These are phyloP conservation scores for Naganishia sp. DNA, from an alignment of 1,284 basidiomycete genomes.

Conservation along the genomic window DNA sequence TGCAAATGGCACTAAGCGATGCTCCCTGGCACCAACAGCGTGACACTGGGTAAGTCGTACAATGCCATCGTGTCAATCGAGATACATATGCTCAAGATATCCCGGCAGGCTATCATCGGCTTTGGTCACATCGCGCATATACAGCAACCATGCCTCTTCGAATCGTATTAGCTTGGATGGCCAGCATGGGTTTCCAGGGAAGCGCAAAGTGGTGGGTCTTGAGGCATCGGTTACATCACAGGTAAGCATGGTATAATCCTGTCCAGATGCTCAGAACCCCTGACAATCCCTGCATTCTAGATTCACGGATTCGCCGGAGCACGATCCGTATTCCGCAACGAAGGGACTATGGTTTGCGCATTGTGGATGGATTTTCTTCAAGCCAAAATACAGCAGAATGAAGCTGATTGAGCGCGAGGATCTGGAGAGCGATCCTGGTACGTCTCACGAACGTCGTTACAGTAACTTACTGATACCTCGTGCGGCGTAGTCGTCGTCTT, in stretches of 20 bases:
- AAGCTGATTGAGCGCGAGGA: constrained; percentile 67
- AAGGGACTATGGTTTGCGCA: constrained; percentile 72
- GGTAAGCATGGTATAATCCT: constrained; percentile 49
- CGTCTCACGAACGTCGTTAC: constrained; percentile 33
- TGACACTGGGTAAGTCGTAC: constrained; percentile 4
- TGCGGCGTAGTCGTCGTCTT: constrained; percentile 65
- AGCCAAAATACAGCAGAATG: constrained; percentile 67
- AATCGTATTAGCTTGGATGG: constrained; percentile 64
- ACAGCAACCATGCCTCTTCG: constrained; percentile 63
- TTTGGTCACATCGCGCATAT: constrained; percentile 74
- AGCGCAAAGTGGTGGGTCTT: constrained; percentile 70
- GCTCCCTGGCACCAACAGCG: background rate
- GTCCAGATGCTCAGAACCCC: background rate
- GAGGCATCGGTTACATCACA: constrained; percentile 73
- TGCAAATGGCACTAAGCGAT: background rate
- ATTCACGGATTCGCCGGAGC: constrained; percentile 71
- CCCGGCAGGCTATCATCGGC: constrained; percentile 72
- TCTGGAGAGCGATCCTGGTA: constrained; percentile 69
- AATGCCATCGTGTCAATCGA: background rate
- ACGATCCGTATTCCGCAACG: constrained; percentile 76
- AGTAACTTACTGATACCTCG: background rate
- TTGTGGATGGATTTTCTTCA: constrained; percentile 82
- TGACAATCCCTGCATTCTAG: constrained; percentile 40
- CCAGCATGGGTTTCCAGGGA: constrained; percentile 69
- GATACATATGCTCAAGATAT: constrained; percentile 3